Base-by-base conservation (phyloP, 768 basidiomycete species). In the Termitomyces sp. region DNA sequence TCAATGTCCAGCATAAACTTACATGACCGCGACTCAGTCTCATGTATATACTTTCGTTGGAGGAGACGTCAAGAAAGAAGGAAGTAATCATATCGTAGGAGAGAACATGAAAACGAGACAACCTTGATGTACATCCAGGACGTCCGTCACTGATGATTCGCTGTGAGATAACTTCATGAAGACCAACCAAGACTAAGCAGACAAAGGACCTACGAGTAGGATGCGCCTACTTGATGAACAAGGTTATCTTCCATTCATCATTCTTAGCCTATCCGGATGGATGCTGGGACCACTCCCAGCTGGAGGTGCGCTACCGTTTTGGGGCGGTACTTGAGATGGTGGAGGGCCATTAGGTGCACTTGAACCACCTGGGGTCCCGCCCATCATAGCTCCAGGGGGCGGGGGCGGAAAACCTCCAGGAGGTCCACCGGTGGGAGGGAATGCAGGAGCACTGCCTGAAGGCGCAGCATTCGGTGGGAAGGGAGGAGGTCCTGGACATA, bases 201-300 rank as follows among this genome's bases (percentile, higher is more conserved):
- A 49, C 22, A 46, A 44, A 55, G 35, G 21, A 55, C 43, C 14
- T 45, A 43, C 40, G 35, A 40, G 41, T 24, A 34, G 15, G 26
- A 45, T 51, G 9, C 40, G 49, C 54, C 58, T 59, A 49, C 45
- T 45, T 51, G 34, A 45, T 28, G 15, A 50, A 41, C 34, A 28
- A 53, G 14, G 12, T 61, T 38, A 65, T 57, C 68, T 65, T 49
- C 66, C 68, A 51, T 69, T 78, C 85, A 93, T 83, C 90, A 93
- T 91, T 56, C 88, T 78, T 68, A 89, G 62, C 56, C 90, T 80
- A 70, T 93, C 90, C 10, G 90, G 90, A 67, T 93, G 90, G 60
- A 93, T 91, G n/a, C 77, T 82, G 42, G 86, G 84, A 19, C 79
- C 78, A 19, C 67, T 67, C 30, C 71, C 68, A 45, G 68, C 63